Conservation (phyloP, 345 rosid genomes). For the Euclidium syriacum region DNA sequence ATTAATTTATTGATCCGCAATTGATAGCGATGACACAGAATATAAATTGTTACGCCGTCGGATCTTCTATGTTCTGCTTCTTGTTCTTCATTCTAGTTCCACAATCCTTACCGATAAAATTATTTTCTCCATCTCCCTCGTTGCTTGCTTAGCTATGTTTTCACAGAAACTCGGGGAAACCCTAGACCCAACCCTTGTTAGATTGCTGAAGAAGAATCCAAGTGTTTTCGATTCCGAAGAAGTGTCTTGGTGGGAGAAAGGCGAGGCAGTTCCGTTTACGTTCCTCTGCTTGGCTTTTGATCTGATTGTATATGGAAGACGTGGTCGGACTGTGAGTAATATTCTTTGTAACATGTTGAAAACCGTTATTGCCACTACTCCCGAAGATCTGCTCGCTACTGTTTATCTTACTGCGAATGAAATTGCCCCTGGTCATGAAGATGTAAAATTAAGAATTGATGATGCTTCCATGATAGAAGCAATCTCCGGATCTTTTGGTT, state of each 20-base stretch:
- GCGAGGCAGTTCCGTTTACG: constrained; percentile 75
- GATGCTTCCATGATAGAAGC: constrained; percentile 75
- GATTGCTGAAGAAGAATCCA: constrained; percentile 57
- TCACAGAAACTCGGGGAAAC: no score
- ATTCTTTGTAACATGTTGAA: constrained; percentile 78
- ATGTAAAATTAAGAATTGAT: constrained; percentile 82
- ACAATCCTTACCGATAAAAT: no score
- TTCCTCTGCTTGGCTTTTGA: constrained; percentile 69
- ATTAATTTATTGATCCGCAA: no score
- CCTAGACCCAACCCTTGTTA: no score
- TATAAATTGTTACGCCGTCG: no score
- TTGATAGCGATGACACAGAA: no score
- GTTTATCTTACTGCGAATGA: constrained; percentile 72
- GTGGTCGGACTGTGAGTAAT: constrained; percentile 76
- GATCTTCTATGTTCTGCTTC: no score
- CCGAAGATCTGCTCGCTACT: constrained; percentile 64
- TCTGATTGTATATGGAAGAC: constrained; percentile 57
- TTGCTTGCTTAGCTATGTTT: no score
- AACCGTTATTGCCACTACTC: constrained; percentile 70
- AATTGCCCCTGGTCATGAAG: constrained; percentile 88
- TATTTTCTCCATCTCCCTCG: no score
- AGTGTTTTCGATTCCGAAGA: constrained; percentile 51
- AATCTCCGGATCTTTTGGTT: constrained; percentile 79
- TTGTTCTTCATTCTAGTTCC: no score
- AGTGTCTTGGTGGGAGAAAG: constrained; percentile 61